Conservation (phyloP, 1,139 yeast species). For the Suzukiozyma palmioleophila region DNA sequence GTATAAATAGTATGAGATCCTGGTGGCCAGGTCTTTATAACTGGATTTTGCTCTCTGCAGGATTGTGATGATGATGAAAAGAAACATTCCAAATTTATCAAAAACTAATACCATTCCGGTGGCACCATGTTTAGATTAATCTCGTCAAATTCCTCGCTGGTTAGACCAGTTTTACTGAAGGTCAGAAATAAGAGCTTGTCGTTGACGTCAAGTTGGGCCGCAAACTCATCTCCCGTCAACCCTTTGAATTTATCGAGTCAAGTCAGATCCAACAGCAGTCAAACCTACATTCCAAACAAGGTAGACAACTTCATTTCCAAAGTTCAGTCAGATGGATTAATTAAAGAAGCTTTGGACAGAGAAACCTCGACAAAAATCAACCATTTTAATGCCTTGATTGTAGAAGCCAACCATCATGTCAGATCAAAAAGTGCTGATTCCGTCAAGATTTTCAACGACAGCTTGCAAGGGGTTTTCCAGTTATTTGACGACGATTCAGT, state of each 20-base stretch:
- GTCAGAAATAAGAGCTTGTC: constrained; percentile 28
- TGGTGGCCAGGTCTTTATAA: too few species aligned
- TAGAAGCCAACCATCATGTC: constrained; percentile 17
- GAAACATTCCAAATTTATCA: background rate
- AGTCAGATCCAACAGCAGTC: constrained; percentile 15
- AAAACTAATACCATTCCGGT: background rate
- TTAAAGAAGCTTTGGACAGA: constrained; percentile 16
- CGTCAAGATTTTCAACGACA: constrained; percentile 17
- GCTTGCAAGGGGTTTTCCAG: constrained; percentile 19
- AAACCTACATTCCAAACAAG: constrained; percentile 9
- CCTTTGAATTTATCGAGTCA: constrained; percentile 8
- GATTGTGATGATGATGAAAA: too few species aligned
- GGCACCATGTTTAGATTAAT: constrained; percentile 37
- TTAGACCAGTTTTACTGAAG: constrained; percentile 39
- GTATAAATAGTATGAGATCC: too few species aligned
- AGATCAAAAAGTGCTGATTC: constrained; percentile 14
- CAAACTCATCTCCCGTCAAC: constrained; percentile 3
- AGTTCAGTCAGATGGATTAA: constrained; percentile 21
- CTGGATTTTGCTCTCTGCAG: too few species aligned
- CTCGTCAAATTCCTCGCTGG: constrained; percentile 32
- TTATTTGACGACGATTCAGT: constrained; percentile 27
- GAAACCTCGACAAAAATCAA: constrained; percentile 20
- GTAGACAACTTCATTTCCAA: constrained; percentile 14
- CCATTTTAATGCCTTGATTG: constrained; percentile 26
- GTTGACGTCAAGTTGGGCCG: background rate